These are phyloP conservation scores for Debaryomyces coudertii DNA, from an alignment of 1,139 yeast genomes.

Conservation along the genomic window DNA sequence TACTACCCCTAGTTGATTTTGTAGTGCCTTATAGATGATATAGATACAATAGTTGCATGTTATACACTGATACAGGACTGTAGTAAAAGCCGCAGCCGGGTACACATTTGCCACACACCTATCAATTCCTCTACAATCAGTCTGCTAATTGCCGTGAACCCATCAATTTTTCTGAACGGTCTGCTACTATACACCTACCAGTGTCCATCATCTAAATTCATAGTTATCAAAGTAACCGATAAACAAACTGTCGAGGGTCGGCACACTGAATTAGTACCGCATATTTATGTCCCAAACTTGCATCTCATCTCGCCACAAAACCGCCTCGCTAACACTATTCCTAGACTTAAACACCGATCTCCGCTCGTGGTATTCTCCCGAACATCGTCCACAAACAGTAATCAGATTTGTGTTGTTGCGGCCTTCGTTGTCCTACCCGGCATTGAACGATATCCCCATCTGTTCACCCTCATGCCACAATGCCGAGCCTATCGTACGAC, in stretches of 20 bases:
- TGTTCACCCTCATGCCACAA: background rate
- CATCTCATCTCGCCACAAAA: constrained; percentile 3
- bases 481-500: background rate
- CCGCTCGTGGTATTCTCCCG: background rate
- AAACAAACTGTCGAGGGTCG: too few species aligned
- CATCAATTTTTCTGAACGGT: too few species aligned
- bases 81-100: too few species aligned
- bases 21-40: background rate
- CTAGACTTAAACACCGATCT: background rate
- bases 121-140: too few species aligned
- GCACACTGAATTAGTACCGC: background rate
- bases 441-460: constrained; percentile 1
- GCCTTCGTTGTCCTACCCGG: background rate
- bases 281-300: background rate
- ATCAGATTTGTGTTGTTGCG: background rate
- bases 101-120: too few species aligned
- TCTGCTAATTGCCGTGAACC: too few species aligned
- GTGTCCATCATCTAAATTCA: too few species aligned
- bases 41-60: background rate
- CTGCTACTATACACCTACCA: too few species aligned
- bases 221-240: too few species aligned
- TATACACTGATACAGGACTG: too few species aligned
- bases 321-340: background rate
- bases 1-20: background rate
- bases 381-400: constrained; percentile 1